These are phyloP conservation scores for Macrolepiota dolichaula DNA, from an alignment of 768 basidiomycete species.

Conservation along the genomic window DNA sequence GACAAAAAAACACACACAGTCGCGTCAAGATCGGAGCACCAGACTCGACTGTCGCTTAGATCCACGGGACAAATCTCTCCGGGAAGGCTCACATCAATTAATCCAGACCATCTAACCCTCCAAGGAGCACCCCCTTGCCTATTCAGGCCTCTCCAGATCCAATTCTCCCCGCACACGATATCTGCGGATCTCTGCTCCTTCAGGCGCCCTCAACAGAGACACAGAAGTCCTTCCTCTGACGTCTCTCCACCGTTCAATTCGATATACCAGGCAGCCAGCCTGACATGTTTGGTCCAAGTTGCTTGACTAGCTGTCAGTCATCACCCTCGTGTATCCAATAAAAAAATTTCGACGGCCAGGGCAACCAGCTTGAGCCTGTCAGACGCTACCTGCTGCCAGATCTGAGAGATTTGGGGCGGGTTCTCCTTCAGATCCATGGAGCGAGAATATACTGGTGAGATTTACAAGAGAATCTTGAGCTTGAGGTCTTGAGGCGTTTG, in stretches of 20 bases:
- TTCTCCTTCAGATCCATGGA: conserved; percentile 4
- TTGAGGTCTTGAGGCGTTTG: not conserved
- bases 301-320: conserved; percentile 1
- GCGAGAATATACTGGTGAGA: not conserved
- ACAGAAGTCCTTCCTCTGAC: not conserved
- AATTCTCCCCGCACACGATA: not conserved
- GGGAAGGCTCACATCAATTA: not conserved
- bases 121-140: not conserved
- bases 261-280: not conserved
- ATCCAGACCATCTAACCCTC: not conserved
- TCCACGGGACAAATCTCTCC: conserved; percentile 7
- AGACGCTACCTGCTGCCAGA: not conserved
- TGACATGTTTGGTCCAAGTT: conserved; percentile 1
- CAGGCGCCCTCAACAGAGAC: not conserved
- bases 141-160: not conserved
- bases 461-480: conserved; percentile 3
- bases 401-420: not conserved
- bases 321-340: not conserved
- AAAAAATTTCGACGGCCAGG: not conserved
- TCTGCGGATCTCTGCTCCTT: conserved; percentile 1
- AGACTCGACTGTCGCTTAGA: not conserved
- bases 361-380: not conserved
- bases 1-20: too few relatives aligned
- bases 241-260: not conserved
- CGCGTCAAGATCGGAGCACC: not conserved